These are phyloP conservation scores for Esteya vermicola DNA, from an alignment of 2,329 filamentous ascomycete species.

Conservation along the genomic window DNA sequence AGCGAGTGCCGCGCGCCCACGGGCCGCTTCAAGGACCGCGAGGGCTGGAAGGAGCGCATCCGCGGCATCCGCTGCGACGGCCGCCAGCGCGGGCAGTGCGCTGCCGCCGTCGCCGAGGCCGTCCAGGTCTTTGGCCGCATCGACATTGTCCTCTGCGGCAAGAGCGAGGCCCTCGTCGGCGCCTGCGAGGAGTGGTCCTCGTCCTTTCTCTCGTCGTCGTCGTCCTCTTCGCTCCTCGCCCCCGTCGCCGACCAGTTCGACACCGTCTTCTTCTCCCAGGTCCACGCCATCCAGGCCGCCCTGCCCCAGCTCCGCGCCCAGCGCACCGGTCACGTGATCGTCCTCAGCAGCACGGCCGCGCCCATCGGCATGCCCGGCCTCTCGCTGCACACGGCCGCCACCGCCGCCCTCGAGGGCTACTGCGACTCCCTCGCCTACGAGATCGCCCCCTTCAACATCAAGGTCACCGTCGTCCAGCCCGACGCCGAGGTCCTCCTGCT, in stretches of 20 bases:
- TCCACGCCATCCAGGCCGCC: conserved; percentile 87
- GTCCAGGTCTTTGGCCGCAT: conserved; percentile 72
- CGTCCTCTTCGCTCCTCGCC: conserved; percentile 85
- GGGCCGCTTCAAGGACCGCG: conserved; percentile 40
- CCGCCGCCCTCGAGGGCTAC: conserved; percentile 91
- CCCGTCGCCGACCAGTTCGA: conserved; percentile 88
- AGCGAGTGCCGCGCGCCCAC: conserved; percentile 41
- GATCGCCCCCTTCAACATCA: conserved; percentile 92
- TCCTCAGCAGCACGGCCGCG: conserved; percentile 78
- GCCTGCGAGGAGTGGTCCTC: conserved; percentile 79
- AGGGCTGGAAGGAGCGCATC: conserved; percentile 71
- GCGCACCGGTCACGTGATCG: conserved; percentile 77
- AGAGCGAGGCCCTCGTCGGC: conserved; percentile 78
- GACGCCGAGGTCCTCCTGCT: conserved; percentile 84
- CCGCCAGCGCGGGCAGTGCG: conserved; percentile 53
- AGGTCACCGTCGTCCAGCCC: conserved; percentile 88
- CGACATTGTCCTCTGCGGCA: conserved; percentile 83
- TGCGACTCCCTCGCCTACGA: conserved; percentile 94
- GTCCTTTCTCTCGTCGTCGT: conserved; percentile 86
- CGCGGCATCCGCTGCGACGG: conserved; percentile 50
- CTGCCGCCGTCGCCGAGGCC: conserved; percentile 76
- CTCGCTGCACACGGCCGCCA: conserved; percentile 79
- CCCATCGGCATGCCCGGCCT: conserved; percentile 88
- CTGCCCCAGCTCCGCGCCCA: conserved; percentile 68
- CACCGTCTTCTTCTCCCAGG: conserved; percentile 83